Percentiles rank a stretch among this genome's conserved stretches.
phyloP scores from a whole-genome alignment of 2,329 filamentous ascomycete species.

The Lecanosticta acicola region DNA sequence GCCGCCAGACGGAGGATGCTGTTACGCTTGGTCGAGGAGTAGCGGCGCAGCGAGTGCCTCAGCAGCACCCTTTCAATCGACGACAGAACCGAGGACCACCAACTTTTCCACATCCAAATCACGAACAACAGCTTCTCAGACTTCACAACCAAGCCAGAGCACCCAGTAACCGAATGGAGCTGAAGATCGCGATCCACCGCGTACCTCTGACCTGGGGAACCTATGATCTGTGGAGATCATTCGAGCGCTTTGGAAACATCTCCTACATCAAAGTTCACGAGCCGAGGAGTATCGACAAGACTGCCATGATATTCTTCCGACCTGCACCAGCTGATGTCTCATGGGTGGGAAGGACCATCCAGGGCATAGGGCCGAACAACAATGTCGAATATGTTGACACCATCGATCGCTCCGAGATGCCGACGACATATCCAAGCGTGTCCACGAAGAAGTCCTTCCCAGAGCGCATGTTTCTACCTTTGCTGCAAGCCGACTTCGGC shows the following conservation, averaged over 20 bases:
- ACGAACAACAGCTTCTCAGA: too few relatives aligned
- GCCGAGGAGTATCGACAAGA: not conserved
- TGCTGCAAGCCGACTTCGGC: slow-evolving; percentile 54
- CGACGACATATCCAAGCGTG: not conserved
- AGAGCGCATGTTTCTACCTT: slow-evolving; percentile 17
- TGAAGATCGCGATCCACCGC: slow-evolving; percentile 11
- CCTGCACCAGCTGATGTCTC: slow-evolving; percentile 18
- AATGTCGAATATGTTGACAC: not conserved
- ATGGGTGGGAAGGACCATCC: slow-evolving; percentile 14
- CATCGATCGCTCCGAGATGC: not conserved
- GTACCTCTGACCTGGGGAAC: slow-evolving; percentile 21
- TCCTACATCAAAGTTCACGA: slow-evolving; percentile 19
- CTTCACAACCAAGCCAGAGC: slow-evolving; percentile 1
- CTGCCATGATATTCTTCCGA: slow-evolving; percentile 19
- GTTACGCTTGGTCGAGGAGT: not conserved
- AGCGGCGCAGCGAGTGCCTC: not conserved
- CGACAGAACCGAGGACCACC: too few relatives aligned
- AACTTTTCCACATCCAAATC: too few relatives aligned
- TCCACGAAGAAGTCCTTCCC: slow-evolving; percentile 6
- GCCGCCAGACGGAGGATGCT: not conserved
- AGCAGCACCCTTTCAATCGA: not conserved
- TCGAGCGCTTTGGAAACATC: slow-evolving; percentile 14
- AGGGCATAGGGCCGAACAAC: slow-evolving; percentile 5
- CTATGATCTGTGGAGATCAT: slow-evolving; percentile 18
- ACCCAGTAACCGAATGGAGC: slow-evolving; percentile 10